A percentile compares a stretch with the other conserved stretches of the same genome.
These are phyloP conservation scores for Zangia roseola DNA, from an alignment of 768 basidiomycete species.

Conservation along the genomic window DNA sequence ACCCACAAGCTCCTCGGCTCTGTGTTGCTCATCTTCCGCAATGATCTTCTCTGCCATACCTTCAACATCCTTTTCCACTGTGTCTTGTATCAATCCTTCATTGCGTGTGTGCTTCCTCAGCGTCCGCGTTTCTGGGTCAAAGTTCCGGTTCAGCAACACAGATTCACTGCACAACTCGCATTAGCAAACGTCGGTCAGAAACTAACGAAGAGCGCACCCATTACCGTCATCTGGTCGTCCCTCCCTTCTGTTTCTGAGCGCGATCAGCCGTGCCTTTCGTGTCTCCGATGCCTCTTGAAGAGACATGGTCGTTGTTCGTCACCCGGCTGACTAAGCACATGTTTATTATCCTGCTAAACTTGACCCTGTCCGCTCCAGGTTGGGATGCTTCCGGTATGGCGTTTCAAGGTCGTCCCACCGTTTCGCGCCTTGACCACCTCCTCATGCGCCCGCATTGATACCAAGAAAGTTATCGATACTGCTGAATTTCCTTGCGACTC, in stretches of 20 bases:
- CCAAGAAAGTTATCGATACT: conserved; percentile 45
- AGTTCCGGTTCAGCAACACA: conserved; percentile 74
- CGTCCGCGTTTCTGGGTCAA: conserved; percentile 85
- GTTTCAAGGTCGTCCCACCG: conserved; percentile 15
- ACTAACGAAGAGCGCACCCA: conserved; percentile 36
- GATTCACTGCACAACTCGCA: conserved; percentile 37
- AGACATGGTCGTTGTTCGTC: conserved; percentile 42
- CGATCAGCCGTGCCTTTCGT: conserved; percentile 77
- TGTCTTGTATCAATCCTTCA: conserved; percentile 66
- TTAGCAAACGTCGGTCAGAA: conserved; percentile 10
- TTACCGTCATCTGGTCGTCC: conserved; percentile 45
- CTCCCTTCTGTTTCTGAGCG: conserved; percentile 71
- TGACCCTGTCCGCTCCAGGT: conserved; percentile 4
- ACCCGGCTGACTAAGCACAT: conserved; percentile 34
- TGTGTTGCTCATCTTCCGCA: conserved; percentile 78
- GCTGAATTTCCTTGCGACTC: conserved; percentile 65
- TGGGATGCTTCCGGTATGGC: conserved; percentile 27
- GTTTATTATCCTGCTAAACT: conserved; percentile 10
- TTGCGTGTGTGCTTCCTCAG: conserved; percentile 64
- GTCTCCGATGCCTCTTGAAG: conserved; percentile 77
- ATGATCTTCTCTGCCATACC: conserved; percentile 86
- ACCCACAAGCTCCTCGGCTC: conserved; percentile 85
- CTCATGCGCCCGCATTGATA: conserved; percentile 18
- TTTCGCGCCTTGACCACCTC: conserved; percentile 33
- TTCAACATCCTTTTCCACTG: conserved; percentile 82